A percentile compares a stretch with the other conserved stretches of the same genome.
Conservation (phyloP, 2,329 filamentous ascomycete genomes). For the Cladophialophora bantiana region DNA sequence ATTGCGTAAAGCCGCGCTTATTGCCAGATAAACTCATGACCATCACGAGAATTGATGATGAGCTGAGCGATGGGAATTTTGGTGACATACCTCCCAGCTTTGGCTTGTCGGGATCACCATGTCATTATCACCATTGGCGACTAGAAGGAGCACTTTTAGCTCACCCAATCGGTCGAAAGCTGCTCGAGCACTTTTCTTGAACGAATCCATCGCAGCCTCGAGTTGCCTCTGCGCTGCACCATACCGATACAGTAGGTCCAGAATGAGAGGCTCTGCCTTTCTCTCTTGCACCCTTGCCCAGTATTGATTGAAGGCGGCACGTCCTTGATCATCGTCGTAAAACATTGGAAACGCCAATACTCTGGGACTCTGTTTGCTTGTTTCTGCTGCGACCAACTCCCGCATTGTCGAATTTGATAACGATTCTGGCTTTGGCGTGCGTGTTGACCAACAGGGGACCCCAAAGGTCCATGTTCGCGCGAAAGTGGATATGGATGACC, state of each 20-base stretch:
- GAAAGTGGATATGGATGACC: constrained; percentile 34
- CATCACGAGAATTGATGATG: constrained; percentile 31
- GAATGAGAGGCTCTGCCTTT: constrained; percentile 28
- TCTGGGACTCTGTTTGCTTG: constrained; percentile 15
- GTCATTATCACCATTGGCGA: constrained; percentile 31
- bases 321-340: constrained; percentile 21
- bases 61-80: constrained; percentile 32
- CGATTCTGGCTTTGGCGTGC: constrained; percentile 20
- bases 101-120: constrained; percentile 30
- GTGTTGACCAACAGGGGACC: constrained; percentile 34
- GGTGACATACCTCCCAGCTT: constrained; percentile 33
- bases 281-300: constrained; percentile 26
- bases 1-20: constrained; percentile 28
- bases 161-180: constrained; percentile 30
- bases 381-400: constrained; percentile 27
- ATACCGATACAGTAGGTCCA: constrained; percentile 24
- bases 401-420: constrained; percentile 36
- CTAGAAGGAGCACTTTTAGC: constrained; percentile 30
- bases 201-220: constrained; percentile 18
- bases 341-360: constrained; percentile 31
- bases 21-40: constrained; percentile 35
- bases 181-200: constrained; percentile 15
- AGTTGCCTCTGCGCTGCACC: constrained; percentile 21
- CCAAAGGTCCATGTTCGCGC: constrained; percentile 34
- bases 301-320: constrained; percentile 24